These are phyloP conservation scores for Polyrhizophydium stewartii DNA, from an alignment of 371 early-diverging fungal genomes.

Conservation along the genomic window DNA sequence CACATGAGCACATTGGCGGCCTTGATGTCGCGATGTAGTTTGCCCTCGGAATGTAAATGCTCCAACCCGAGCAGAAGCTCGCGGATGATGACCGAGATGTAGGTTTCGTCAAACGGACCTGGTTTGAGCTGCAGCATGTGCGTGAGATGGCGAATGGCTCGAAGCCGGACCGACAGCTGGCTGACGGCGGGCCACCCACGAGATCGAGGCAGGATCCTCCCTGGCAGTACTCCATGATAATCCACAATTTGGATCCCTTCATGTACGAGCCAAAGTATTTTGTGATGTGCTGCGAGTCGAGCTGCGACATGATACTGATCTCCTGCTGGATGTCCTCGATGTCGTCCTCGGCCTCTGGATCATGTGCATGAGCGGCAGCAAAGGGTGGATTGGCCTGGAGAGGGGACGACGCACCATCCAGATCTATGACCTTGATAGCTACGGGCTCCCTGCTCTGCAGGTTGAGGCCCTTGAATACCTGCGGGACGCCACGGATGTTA, in stretches of 20 bases:
- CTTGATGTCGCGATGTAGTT: conserved; percentile 85
- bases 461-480: conserved; percentile 40
- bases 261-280: conserved; percentile 61
- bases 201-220: conserved; percentile 44
- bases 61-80: conserved; percentile 89
- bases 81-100: conserved; percentile 87
- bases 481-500: background rate
- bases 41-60: conserved; percentile 90
- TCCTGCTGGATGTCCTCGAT: conserved; percentile 98
- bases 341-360: conserved; percentile 84
- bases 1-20: conserved; percentile 84
- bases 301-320: conserved; percentile 91
- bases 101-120: conserved; percentile 70
- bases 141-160: background rate
- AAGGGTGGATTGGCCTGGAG: background rate
- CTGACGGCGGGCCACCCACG: conserved; percentile 22
- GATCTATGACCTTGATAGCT: conserved; percentile 50
- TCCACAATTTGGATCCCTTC: conserved; percentile 36
- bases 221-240: conserved; percentile 48
- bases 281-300: conserved; percentile 86
- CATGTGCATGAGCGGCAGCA: background rate
- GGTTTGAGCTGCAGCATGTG: conserved; percentile 24
- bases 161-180: too few relatives aligned
- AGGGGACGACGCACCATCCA: conserved; percentile 31
- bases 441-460: conserved; percentile 26